Conservation (phyloP, 2,329 filamentous ascomycete species). For the Blumeriella jaapii region DNA sequence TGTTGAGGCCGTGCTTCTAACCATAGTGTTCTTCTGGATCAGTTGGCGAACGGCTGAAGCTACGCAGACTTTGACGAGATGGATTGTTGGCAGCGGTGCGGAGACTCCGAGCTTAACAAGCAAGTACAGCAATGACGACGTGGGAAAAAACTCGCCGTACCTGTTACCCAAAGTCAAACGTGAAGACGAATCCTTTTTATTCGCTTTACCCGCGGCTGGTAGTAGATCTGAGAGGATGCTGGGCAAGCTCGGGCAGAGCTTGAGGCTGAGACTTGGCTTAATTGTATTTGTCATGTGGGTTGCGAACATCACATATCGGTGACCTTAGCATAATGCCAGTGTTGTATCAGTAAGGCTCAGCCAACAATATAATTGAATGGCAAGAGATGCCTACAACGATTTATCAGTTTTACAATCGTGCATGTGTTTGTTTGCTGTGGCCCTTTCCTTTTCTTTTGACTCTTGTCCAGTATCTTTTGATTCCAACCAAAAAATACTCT, state of each 20-base stretch:
- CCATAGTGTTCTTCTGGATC: slow-evolving; percentile 32
- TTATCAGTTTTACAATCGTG: too few species aligned
- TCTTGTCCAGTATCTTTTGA: too few species aligned
- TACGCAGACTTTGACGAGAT: slow-evolving; percentile 29
- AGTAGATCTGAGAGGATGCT: not conserved
- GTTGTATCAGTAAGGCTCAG: too few species aligned
- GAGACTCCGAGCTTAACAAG: not conserved
- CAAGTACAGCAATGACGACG: not conserved
- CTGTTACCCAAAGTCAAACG: slow-evolving; percentile 5
- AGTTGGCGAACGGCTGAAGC: slow-evolving; percentile 30
- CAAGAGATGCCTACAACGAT: too few species aligned
- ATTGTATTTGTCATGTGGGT: slow-evolving; percentile 12
- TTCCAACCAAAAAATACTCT: too few species aligned
- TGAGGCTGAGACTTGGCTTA: slow-evolving; percentile 6
- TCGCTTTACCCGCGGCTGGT: not conserved
- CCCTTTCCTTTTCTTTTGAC: too few species aligned
- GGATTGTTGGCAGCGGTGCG: slow-evolving; percentile 26
- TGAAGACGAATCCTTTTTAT: not conserved
- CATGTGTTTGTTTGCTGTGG: too few species aligned
- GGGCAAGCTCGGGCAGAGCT: not conserved
- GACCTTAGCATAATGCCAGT: not conserved
- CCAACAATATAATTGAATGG: too few species aligned
- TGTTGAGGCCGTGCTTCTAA: slow-evolving; percentile 31
- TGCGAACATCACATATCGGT: slow-evolving; percentile 10
- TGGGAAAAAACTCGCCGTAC: slow-evolving; percentile 7